phyloP scores from a whole-genome alignment of 169 alveolate genomes.

The Eimeria tenella region DNA sequence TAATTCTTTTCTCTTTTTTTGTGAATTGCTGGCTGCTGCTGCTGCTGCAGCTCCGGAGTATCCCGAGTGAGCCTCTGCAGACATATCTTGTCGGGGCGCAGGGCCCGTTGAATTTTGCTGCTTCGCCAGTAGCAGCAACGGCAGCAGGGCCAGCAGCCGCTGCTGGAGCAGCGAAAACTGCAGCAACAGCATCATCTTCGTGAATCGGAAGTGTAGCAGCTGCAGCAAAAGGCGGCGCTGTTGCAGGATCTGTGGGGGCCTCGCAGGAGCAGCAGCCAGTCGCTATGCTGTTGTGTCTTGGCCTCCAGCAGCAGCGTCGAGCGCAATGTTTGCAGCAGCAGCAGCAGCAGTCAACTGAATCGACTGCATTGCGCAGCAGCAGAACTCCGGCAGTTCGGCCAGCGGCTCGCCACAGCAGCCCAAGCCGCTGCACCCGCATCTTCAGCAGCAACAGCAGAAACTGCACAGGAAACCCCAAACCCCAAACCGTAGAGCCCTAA shows the following conservation, averaged over 20 bases:
- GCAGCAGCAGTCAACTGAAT: neutral
- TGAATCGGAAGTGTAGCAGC: too few species aligned
- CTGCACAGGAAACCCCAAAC: neutral
- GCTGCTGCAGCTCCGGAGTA: neutral
- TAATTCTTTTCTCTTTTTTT: neutral
- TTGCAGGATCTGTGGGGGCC: too few species aligned
- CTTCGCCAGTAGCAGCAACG: slow-evolving; percentile 10
- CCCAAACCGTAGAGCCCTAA: too few species aligned
- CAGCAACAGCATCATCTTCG: too few species aligned
- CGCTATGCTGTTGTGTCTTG: neutral
- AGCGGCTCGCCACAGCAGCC: too few species aligned
- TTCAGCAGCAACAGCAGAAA: neutral
- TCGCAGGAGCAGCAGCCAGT: neutral
- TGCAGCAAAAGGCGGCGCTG: neutral
- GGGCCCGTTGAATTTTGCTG: neutral
- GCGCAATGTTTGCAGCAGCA: neutral
- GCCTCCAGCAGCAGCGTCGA: neutral
- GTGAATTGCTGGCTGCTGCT: neutral
- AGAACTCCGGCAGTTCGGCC: too few species aligned
- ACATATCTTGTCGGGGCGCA: too few species aligned
- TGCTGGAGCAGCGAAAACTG: too few species aligned
- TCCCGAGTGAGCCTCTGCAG: too few species aligned
- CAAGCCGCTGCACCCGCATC: neutral
- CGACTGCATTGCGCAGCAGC: too few species aligned
- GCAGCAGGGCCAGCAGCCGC: neutral